Evolutionary conservation across 257 asterid species (phyloP).

Genomic region (Nicotiana benthamiana): DNA sequence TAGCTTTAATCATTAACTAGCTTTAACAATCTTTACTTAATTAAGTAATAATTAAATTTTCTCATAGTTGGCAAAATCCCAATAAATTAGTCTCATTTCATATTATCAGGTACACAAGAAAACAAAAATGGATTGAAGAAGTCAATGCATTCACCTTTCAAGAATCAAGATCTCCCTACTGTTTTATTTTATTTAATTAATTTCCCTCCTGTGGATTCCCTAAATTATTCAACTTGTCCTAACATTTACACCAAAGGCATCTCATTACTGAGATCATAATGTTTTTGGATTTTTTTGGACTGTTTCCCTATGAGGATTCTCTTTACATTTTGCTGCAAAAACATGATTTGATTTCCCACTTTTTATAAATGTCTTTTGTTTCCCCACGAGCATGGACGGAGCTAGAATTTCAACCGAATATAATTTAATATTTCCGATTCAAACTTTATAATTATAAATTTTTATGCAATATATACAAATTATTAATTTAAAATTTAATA

Average conservation of each 20-base stretch:
- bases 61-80: background rate
- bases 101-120: background rate
- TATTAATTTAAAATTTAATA: too few relatives aligned
- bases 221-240: background rate
- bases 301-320: background rate
- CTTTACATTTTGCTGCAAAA: conserved; percentile 5
- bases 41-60: background rate
- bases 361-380: background rate
- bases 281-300: background rate
- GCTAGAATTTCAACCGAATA: too few relatives aligned
- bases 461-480: too few relatives aligned
- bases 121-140: background rate
- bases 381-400: background rate
- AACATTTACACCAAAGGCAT: background rate
- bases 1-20: too few relatives aligned
- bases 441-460: too few relatives aligned
- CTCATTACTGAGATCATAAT: background rate
- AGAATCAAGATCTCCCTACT: background rate
- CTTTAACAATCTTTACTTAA: too few relatives aligned
- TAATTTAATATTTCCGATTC: too few relatives aligned
- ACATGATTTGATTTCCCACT: background rate
- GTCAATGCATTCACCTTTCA: conserved; percentile 2
- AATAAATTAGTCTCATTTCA: background rate
- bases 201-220: background rate
- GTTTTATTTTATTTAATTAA: background rate